Base-by-base conservation (phyloP, 441 rosid genomes). In the Pelargonium cotyledonis region DNA sequence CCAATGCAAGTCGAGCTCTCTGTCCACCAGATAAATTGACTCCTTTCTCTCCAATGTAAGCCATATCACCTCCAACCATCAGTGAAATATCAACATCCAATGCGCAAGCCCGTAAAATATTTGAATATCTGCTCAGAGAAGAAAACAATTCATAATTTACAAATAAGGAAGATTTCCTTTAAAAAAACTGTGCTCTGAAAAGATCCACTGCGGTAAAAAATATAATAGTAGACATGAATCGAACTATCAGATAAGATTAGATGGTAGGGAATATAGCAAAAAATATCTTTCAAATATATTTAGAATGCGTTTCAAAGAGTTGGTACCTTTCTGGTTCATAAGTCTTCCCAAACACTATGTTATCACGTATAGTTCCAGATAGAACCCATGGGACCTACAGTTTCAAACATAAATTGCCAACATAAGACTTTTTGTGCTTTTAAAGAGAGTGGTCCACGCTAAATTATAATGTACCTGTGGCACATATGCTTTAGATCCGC, bases 1-100 rank as follows among this genome's bases (percentile, higher is more conserved):
- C 96, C 75, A 91, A 80, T 72, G 96, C 97, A 83, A 94, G 92
- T n/a, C 99, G 94, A 78, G 97, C 94, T 83, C 88, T 87, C 78
- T 94, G 97, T 72, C 99, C 99, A 67, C 99, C 99, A 23, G 99
- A 94, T 79, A 94, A 85, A 84, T 91, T 94, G 16, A 78, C 72
- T 73, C 99, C 99, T 83, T 91, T 91, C 72, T 90, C 95, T 65
- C 96, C 97, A 76, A 91, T 84, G 77, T 78, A 77, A 72, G 97
- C 85, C 94, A 86, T 81, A 80, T 94, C 96, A 62, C 89, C 89
- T 80, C 96, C 96, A 67, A 77, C 85, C 97, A 91, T 91, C 65
- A 75, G 70, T 58, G 97, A 91, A 74, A 89, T 77, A 79, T 94
- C 99, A 41, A 83, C 79, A 76, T 94, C 91, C 74, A 94, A 76